Percentiles rank a stretch among this genome's conserved stretches.
These are phyloP conservation scores for Xerocomus brunneocitrinus DNA, from an alignment of 768 basidiomycete genomes.

Conservation along the genomic window DNA sequence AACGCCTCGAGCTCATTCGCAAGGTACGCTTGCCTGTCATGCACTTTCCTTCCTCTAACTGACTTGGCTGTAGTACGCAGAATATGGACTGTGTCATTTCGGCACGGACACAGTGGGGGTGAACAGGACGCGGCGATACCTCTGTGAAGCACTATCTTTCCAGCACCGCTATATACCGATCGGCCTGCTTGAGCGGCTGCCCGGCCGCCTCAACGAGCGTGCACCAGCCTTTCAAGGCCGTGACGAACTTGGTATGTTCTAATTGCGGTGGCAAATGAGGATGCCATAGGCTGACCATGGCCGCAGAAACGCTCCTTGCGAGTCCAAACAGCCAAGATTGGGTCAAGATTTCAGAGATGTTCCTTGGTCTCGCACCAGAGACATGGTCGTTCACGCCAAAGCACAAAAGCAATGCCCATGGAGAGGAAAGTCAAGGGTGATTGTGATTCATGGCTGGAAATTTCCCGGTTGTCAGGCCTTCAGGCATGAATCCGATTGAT, in stretches of 20 bases:
- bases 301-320: constrained; percentile 74
- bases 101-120: constrained; percentile 86
- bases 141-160: constrained; percentile 94
- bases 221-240: constrained; percentile 85
- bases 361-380: constrained; percentile 82
- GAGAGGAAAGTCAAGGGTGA: constrained; percentile 59
- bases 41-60: not conserved
- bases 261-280: not conserved
- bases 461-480: not conserved
- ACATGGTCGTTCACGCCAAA: constrained; percentile 86
- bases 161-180: constrained; percentile 95
- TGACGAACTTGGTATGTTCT: constrained; percentile 71
- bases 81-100: constrained; percentile 83
- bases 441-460: not conserved
- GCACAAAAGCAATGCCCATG: constrained; percentile 86
- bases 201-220: constrained; percentile 83
- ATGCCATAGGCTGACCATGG: not conserved
- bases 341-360: constrained; percentile 95
- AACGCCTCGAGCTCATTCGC: constrained; percentile 74
- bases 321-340: constrained; percentile 79
- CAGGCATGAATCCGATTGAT: too few relatives aligned
- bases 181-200: constrained; percentile 80
- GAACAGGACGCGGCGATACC: constrained; percentile 86
- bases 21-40: constrained; percentile 43
- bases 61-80: constrained; percentile 58